A percentile compares a stretch with the other conserved stretches of the same genome.
phyloP scores from a whole-genome alignment of 495 filamentous ascomycete genomes.

The Penicillium herquei region DNA sequence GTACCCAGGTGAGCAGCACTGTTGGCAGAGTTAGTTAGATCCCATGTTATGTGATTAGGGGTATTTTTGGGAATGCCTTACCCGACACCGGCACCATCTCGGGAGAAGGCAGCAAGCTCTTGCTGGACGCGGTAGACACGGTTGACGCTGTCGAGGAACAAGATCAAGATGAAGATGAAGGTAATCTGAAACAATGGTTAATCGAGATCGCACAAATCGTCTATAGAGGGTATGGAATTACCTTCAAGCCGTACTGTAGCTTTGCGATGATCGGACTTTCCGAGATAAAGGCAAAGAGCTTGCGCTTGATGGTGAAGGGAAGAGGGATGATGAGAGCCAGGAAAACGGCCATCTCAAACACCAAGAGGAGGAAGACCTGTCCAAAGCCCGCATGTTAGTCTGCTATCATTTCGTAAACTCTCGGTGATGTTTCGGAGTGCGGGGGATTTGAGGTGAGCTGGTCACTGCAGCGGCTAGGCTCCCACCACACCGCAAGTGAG shows the following conservation, averaged over 20 bases:
- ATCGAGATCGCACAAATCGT: background rate
- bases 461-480: constrained; percentile 19
- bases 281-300: constrained; percentile 89
- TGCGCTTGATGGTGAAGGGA: constrained; percentile 81
- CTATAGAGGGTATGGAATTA: constrained; percentile 23
- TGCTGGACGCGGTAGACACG: constrained; percentile 95
- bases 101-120: constrained; percentile 66
- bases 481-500: constrained; percentile 9
- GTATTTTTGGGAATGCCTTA: constrained; percentile 18
- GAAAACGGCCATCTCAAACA: constrained; percentile 92
- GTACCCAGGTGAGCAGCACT: constrained; percentile 72
- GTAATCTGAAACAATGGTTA: constrained; percentile 66
- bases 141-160: constrained; percentile 98
- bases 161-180: constrained; percentile 96
- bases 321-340: constrained; percentile 88
- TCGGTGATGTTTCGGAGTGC: too few species aligned
- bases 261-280: constrained; percentile 82
- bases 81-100: constrained; percentile 46
- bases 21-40: constrained; percentile 26
- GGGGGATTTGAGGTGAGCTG: constrained; percentile 3
- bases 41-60: background rate
- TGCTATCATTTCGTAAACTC: background rate
- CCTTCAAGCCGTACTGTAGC: constrained; percentile 78
- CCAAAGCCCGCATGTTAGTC: background rate
- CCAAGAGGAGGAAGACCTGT: constrained; percentile 89